Percentiles rank a stretch among this genome's conserved stretches.
These are phyloP conservation scores for Sparassis latifolia DNA, from an alignment of 1,284 basidiomycete genomes.

Conservation along the genomic window DNA sequence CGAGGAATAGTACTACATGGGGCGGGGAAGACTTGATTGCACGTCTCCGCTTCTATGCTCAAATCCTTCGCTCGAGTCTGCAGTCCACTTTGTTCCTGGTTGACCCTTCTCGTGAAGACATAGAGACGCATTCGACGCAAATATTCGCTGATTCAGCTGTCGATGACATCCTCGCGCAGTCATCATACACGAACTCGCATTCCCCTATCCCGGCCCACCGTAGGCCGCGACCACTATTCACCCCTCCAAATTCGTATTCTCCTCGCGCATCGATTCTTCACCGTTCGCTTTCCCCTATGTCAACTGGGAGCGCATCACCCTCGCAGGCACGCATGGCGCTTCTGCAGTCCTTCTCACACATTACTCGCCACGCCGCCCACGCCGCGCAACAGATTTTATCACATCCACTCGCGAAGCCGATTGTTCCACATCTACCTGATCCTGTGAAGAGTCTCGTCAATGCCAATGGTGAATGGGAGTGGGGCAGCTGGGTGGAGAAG, in stretches of 20 bases:
- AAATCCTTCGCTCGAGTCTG: constrained; percentile 73
- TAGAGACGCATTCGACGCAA: constrained; percentile 83
- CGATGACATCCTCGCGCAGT: constrained; percentile 74
- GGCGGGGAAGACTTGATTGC: constrained; percentile 83
- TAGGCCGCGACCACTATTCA: constrained; percentile 59
- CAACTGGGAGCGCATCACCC: constrained; percentile 38
- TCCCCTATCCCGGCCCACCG: constrained; percentile 81
- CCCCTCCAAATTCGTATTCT: constrained; percentile 52
- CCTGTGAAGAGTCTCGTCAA: constrained; percentile 85
- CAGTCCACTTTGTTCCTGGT: constrained; percentile 84
- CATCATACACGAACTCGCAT: constrained; percentile 68
- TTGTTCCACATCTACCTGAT: constrained; percentile 89
- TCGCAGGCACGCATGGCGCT: constrained; percentile 72
- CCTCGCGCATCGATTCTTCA: constrained; percentile 72
- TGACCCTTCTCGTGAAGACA: constrained; percentile 85
- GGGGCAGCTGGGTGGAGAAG: constrained; percentile 82
- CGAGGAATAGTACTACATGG: constrained; percentile 48
- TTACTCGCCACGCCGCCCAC: constrained; percentile 83
- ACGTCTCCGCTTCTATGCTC: constrained; percentile 62
- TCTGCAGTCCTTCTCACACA: constrained; percentile 82
- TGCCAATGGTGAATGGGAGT: constrained; percentile 78
- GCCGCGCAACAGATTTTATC: constrained; percentile 89
- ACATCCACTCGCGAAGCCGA: constrained; percentile 90
- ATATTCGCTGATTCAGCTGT: constrained; percentile 78
- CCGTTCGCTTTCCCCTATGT: constrained; percentile 52